Conservation (phyloP, 2,329 filamentous ascomycete genomes). For the Arthroderma sp. region DNA sequence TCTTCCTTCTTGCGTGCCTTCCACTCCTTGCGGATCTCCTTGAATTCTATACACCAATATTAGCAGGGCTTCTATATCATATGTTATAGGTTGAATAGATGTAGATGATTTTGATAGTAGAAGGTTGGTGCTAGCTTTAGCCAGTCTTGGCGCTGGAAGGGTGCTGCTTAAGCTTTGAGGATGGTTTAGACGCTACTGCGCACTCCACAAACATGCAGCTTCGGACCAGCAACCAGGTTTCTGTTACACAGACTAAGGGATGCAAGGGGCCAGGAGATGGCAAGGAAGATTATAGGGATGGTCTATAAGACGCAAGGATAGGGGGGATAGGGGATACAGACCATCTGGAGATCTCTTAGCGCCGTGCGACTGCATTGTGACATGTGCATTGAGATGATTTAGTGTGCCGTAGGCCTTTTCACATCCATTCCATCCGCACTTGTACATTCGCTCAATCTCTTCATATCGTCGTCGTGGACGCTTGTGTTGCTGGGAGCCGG, state of each 20-base stretch:
- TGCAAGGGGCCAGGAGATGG: conserved; percentile 24
- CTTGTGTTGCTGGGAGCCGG: conserved; percentile 94
- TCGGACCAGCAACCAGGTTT: conserved; percentile 34
- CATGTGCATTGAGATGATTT: conserved; percentile 94
- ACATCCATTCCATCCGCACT: conserved; percentile 95
- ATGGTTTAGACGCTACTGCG: conserved; percentile 42
- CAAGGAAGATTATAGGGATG: not conserved
- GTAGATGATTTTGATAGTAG: not conserved
- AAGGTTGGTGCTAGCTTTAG: conserved; percentile 12
- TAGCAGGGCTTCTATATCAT: conserved; percentile 6
- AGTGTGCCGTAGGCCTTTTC: conserved; percentile 97
- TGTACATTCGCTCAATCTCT: conserved; percentile 99
- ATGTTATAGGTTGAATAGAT: not conserved
- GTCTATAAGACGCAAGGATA: not conserved
- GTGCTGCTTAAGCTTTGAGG: conserved; percentile 35
- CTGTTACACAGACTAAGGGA: conserved; percentile 37
- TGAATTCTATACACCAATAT: conserved; percentile 60
- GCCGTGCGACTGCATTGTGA: conserved; percentile 97
- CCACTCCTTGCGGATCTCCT: conserved; percentile 98
- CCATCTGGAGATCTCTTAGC: conserved; percentile 93
- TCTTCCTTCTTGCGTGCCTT: conserved; percentile 99
- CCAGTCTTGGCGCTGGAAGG: conserved; percentile 17
- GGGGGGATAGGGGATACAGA: conserved; percentile 39
- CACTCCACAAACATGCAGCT: conserved; percentile 30
- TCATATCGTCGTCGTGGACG: conserved; percentile 85